Conservation (phyloP, 495 filamentous ascomycete genomes). For the Thermochaetoides thermophila region DNA sequence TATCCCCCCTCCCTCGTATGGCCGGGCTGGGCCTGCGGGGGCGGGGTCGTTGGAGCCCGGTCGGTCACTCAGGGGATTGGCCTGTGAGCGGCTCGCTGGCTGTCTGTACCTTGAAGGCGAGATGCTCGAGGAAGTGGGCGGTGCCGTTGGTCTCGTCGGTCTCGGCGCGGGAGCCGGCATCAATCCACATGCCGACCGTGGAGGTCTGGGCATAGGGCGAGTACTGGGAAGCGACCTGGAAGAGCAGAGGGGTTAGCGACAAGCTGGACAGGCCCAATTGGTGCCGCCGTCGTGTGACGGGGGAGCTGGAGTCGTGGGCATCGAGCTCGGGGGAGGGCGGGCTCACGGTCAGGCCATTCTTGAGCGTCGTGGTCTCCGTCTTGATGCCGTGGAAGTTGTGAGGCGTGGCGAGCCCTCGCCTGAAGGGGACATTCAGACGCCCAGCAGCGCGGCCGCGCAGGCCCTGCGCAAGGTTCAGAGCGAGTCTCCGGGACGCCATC, state of each 20-base stretch:
- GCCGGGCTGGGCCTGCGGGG: no score
- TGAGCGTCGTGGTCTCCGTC: conserved; percentile 88
- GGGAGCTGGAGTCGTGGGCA: neutral
- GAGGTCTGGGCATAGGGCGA: conserved; percentile 97
- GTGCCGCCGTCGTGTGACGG: neutral
- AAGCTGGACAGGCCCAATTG: conserved; percentile 17
- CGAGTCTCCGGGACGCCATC: conserved; percentile 93
- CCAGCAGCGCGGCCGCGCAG: conserved; percentile 62
- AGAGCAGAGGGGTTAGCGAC: conserved; percentile 21
- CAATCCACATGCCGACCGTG: conserved; percentile 98
- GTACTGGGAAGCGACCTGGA: conserved; percentile 88
- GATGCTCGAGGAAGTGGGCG: conserved; percentile 97
- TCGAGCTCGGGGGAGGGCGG: neutral
- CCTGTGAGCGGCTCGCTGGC: no score
- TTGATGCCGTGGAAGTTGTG: conserved; percentile 44
- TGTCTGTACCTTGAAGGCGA: conserved; percentile 85
- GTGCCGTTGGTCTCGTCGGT: conserved; percentile 98
- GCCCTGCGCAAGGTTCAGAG: conserved; percentile 73
- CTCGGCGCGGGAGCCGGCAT: conserved; percentile 95
- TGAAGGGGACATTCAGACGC: conserved; percentile 56
- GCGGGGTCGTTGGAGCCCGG: no score
- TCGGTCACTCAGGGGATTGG: no score
- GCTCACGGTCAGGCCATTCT: conserved; percentile 91
- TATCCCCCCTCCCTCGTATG: no score
- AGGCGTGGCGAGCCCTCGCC: conserved; percentile 75